Percentiles rank a stretch among this genome's conserved stretches.
These are phyloP conservation scores for Penicillium freii DNA, from an alignment of 2,329 filamentous ascomycete genomes.

Conservation along the genomic window DNA sequence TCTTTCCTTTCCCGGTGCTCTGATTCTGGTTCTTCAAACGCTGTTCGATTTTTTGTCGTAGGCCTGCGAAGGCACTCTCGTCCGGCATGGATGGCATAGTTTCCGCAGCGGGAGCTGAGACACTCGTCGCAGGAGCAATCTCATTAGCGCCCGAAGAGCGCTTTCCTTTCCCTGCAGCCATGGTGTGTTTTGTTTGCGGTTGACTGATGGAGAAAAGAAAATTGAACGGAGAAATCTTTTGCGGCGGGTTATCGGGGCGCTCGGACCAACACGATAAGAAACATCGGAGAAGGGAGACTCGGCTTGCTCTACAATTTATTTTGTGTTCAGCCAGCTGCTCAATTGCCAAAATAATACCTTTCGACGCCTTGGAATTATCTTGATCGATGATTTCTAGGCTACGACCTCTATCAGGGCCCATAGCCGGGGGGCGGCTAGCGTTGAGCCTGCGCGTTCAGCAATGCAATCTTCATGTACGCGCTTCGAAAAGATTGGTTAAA, in stretches of 20 bases:
- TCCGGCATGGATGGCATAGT: slow-evolving; percentile 33
- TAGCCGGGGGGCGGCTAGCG: slow-evolving; percentile 17
- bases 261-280: slow-evolving; percentile 29
- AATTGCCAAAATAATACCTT: slow-evolving; percentile 1
- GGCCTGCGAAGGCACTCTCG: slow-evolving; percentile 40
- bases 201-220: slow-evolving; percentile 20
- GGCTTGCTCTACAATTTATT: slow-evolving; percentile 11
- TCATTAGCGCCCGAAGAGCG: slow-evolving; percentile 29
- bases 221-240: slow-evolving; percentile 30
- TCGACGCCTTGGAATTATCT: neutral
- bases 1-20: slow-evolving; percentile 32
- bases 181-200: slow-evolving; percentile 22
- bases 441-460: slow-evolving; percentile 24
- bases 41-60: slow-evolving; percentile 45
- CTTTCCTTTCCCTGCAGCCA: slow-evolving; percentile 42
- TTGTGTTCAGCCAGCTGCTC: neutral
- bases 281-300: slow-evolving; percentile 10
- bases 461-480: slow-evolving; percentile 41
- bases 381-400: slow-evolving; percentile 29
- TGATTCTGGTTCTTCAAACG: slow-evolving; percentile 38
- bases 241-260: slow-evolving; percentile 27
- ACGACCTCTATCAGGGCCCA: slow-evolving; percentile 25
- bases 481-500: neutral
- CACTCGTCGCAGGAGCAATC: slow-evolving; percentile 15
- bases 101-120: slow-evolving; percentile 20